Conservation (phyloP, 768 basidiomycete species). For the Nidularia sp. region DNA sequence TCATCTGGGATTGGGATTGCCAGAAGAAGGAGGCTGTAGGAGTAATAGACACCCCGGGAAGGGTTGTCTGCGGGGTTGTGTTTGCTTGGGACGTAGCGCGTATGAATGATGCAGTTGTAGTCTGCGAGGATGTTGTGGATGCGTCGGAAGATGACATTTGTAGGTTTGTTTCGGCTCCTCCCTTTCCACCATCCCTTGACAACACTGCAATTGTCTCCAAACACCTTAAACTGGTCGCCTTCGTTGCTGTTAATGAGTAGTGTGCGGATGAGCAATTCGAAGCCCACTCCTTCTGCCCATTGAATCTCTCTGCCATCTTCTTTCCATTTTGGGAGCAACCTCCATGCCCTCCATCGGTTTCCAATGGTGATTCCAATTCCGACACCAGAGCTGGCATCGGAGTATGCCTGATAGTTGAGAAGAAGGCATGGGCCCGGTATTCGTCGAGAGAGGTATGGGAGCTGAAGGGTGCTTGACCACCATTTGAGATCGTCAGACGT, state of each 20-base stretch:
- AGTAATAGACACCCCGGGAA: conserved; percentile 15
- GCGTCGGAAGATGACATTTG: conserved; percentile 22
- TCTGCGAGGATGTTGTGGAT: conserved; percentile 3
- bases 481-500: conserved; percentile 24
- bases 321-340: conserved; percentile 25
- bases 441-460: conserved; percentile 3
- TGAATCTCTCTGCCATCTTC: conserved; percentile 27
- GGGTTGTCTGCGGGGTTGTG: conserved; percentile 26
- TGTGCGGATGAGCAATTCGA: conserved; percentile 26
- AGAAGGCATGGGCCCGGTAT: conserved; percentile 21
- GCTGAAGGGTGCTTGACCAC: conserved; percentile 20
- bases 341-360: conserved; percentile 26
- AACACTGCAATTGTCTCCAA: conserved; percentile 31
- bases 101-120: conserved; percentile 6
- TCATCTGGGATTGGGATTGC: not conserved
- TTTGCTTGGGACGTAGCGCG: conserved; percentile 22
- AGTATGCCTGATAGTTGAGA: conserved; percentile 27
- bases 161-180: conserved; percentile 19
- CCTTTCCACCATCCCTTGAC: conserved; percentile 34
- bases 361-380: conserved; percentile 31
- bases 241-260: conserved; percentile 3
- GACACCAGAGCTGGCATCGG: conserved; percentile 31
- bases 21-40: conserved; percentile 9
- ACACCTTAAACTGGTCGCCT: conserved; percentile 15
- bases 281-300: conserved; percentile 41